Conservation (phyloP, 2,329 filamentous ascomycete genomes). For the Phialophora expanda region DNA sequence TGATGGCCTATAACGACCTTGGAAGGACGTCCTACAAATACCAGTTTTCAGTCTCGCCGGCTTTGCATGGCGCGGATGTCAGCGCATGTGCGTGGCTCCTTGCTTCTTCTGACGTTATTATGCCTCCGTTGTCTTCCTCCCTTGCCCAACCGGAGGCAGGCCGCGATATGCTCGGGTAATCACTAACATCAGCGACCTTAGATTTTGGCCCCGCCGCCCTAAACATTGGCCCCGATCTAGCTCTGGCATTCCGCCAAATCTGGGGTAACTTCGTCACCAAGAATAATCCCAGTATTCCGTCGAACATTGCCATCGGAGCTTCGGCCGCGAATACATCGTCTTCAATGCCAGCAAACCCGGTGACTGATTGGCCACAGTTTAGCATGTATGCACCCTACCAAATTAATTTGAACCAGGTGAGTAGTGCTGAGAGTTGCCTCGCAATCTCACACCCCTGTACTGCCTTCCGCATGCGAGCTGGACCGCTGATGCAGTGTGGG, state of each 20-base stretch:
- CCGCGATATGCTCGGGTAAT: not conserved
- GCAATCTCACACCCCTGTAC: not conserved
- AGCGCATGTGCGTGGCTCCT: constrained; percentile 1
- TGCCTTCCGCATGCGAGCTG: not conserved
- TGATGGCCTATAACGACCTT: constrained; percentile 55
- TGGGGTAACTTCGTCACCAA: constrained; percentile 56
- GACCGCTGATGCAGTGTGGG: not conserved
- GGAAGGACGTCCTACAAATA: constrained; percentile 61
- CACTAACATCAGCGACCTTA: not conserved
- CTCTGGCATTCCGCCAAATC: constrained; percentile 50
- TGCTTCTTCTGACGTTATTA: not conserved
- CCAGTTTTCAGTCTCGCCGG: constrained; percentile 59
- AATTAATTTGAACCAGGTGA: constrained; percentile 52
- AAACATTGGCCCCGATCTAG: constrained; percentile 44
- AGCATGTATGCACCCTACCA: constrained; percentile 43
- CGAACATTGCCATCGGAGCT: constrained; percentile 41
- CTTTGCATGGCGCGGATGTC: constrained; percentile 60
- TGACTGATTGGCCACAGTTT: constrained; percentile 47
- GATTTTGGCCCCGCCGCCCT: constrained; percentile 30
- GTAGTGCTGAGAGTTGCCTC: not conserved
- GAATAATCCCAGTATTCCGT: constrained; percentile 50
- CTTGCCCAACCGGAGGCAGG: not conserved
- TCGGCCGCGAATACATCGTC: constrained; percentile 34
- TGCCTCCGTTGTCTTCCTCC: not conserved
- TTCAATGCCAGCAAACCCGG: constrained; percentile 33